Percentiles rank a stretch among this genome's conserved stretches.
Evolutionary conservation across 169 alveolate species (phyloP).

Genomic region (Blepharisma undulans): DNA sequence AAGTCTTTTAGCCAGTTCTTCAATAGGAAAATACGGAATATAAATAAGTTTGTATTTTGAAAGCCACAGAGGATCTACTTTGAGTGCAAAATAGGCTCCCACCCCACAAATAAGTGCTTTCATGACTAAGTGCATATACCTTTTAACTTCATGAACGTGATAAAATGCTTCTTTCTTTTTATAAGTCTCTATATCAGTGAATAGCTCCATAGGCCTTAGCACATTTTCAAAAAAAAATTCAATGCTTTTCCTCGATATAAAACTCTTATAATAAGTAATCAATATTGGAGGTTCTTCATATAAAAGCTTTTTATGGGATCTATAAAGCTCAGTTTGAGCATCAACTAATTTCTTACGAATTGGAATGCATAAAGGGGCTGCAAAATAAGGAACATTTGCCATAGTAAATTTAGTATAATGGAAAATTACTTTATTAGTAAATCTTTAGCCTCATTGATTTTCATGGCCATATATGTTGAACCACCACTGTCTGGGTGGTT

Average conservation of each 20-base stretch:
- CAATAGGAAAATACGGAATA: neutral
- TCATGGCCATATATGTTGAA: constrained; percentile 67
- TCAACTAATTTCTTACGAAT: neutral
- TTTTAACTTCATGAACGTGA: neutral
- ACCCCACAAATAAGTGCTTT: neutral
- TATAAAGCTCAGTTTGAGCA: neutral
- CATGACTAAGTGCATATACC: neutral
- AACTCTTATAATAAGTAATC: neutral
- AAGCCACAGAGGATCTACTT: neutral
- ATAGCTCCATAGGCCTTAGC: neutral
- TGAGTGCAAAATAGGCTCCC: neutral
- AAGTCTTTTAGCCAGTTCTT: neutral
- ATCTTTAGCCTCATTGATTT: constrained; percentile 83
- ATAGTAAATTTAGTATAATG: too few relatives aligned
- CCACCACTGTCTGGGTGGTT: constrained; percentile 85
- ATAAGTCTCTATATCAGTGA: neutral
- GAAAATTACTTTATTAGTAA: constrained; percentile 43
- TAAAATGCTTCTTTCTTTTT: neutral
- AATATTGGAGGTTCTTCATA: neutral
- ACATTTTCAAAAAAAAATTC: neutral
- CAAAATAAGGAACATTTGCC: too few relatives aligned
- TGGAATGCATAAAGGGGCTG: neutral
- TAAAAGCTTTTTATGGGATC: neutral
- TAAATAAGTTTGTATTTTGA: neutral
- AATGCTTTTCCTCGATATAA: neutral